Conservation (phyloP, 1,284 basidiomycete genomes). For the Coniferiporia sulphurascens region DNA sequence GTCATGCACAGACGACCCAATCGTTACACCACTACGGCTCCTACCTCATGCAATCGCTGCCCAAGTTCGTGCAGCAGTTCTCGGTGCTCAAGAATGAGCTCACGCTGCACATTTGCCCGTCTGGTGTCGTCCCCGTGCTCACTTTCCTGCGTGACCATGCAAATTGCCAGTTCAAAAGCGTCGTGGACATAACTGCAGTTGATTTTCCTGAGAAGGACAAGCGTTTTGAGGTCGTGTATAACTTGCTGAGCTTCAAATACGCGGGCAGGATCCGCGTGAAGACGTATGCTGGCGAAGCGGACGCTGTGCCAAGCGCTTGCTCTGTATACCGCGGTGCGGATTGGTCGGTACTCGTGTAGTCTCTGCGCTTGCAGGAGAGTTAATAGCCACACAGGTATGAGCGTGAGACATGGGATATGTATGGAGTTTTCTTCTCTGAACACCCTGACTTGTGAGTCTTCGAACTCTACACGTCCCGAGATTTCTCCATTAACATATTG, state of each 20-base stretch:
- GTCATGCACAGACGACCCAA: slow-evolving; percentile 66
- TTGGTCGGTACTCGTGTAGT: slow-evolving; percentile 55
- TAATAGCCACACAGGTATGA: slow-evolving; percentile 66
- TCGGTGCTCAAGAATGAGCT: slow-evolving; percentile 98
- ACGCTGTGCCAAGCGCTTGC: slow-evolving; percentile 83
- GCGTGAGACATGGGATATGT: slow-evolving; percentile 98
- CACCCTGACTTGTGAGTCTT: slow-evolving; percentile 91
- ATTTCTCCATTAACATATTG: slow-evolving; percentile 19
- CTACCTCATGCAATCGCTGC: slow-evolving; percentile 85
- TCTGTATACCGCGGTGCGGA: slow-evolving; percentile 88
- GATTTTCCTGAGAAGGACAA: slow-evolving; percentile 94
- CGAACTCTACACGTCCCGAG: not conserved
- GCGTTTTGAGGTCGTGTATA: slow-evolving; percentile 97
- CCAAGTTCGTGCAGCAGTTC: slow-evolving; percentile 96
- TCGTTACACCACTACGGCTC: slow-evolving; percentile 86
- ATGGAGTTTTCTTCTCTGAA: slow-evolving; percentile 92
- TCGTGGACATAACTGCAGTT: slow-evolving; percentile 93
- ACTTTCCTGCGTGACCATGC: slow-evolving; percentile 96
- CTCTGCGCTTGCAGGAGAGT: not conserved
- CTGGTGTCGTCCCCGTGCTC: slow-evolving; percentile 80
- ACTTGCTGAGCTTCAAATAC: slow-evolving; percentile 79
- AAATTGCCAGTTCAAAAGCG: slow-evolving; percentile 90
- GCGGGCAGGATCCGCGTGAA: slow-evolving; percentile 90
- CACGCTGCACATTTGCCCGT: slow-evolving; percentile 83
- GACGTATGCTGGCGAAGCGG: slow-evolving; percentile 96